phyloP scores from a whole-genome alignment of 495 filamentous ascomycete species.

The Lasiosphaeria hispida region DNA sequence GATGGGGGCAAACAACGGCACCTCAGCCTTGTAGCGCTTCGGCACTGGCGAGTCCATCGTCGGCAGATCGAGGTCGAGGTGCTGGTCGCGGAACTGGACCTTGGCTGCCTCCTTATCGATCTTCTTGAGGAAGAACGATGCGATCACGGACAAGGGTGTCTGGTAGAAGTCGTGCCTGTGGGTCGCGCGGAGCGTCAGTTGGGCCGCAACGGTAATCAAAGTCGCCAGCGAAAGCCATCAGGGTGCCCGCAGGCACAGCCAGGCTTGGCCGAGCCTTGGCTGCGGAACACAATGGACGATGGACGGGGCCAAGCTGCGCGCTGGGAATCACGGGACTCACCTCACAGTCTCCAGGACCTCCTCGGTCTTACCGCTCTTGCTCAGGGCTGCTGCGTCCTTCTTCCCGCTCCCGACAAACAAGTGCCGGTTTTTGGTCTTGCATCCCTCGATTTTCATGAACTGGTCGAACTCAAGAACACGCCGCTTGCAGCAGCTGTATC shows the following conservation, averaged over 20 bases:
- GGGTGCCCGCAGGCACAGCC: constrained; percentile 28
- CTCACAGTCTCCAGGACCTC: constrained; percentile 67
- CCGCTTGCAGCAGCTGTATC: constrained; percentile 94
- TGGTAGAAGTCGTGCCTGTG: constrained; percentile 91
- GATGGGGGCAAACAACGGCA: constrained; percentile 75
- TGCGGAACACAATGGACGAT: constrained; percentile 25
- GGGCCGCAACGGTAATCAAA: constrained; percentile 13
- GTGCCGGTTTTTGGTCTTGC: constrained; percentile 76
- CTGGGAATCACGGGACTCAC: constrained; percentile 39
- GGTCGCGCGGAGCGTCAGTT: constrained; percentile 12
- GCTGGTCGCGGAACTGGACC: constrained; percentile 60
- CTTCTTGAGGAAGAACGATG: constrained; percentile 94
- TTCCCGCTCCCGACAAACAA: constrained; percentile 82
- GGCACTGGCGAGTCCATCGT: constrained; percentile 66
- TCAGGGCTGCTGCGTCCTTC: constrained; percentile 50
- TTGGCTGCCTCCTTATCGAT: constrained; percentile 77
- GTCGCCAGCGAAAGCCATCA: background rate
- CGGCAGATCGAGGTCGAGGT: constrained; percentile 71
- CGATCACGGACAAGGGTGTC: constrained; percentile 78
- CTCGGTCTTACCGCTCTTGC: constrained; percentile 45
- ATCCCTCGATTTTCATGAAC: constrained; percentile 93
- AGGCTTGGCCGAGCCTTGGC: constrained; percentile 32
- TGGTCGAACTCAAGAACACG: constrained; percentile 95
- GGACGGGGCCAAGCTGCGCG: background rate
- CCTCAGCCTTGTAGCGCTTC: constrained; percentile 74